Evolutionary conservation across 2,329 filamentous ascomycete genomes (phyloP).

Genomic region (Beauveria rudraprayagi): DNA sequence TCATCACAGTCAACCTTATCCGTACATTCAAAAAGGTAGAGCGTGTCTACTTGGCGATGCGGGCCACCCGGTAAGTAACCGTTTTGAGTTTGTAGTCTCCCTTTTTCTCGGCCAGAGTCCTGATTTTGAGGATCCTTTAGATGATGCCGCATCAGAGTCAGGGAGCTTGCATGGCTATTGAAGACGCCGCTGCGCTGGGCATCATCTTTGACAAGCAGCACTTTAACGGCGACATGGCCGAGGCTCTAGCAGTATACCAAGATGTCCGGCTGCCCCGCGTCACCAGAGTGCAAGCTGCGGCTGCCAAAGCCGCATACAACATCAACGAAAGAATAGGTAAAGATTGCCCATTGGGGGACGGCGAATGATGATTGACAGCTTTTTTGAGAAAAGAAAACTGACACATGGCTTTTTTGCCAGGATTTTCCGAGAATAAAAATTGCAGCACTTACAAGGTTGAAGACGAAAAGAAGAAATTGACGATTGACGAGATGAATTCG

Average conservation of each 20-base stretch:
- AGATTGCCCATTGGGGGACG: too few species aligned
- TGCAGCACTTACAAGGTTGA: slow-evolving; percentile 52
- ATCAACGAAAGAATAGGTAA: slow-evolving; percentile 54
- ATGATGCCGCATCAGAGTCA: slow-evolving; percentile 66
- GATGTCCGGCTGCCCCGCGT: slow-evolving; percentile 45
- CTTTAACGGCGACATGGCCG: slow-evolving; percentile 38
- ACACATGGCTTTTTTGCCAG: slow-evolving; percentile 20
- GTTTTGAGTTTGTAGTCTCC: too few species aligned
- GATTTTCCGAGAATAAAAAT: slow-evolving; percentile 54
- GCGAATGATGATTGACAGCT: too few species aligned
- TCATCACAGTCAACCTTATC: slow-evolving; percentile 41
- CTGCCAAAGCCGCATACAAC: slow-evolving; percentile 50
- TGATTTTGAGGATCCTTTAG: slow-evolving; percentile 15
- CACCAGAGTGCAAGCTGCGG: slow-evolving; percentile 48
- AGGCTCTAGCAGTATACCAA: slow-evolving; percentile 43
- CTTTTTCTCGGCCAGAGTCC: neutral
- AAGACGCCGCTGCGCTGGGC: slow-evolving; percentile 55
- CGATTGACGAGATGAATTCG: slow-evolving; percentile 63
- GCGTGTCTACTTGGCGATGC: slow-evolving; percentile 58
- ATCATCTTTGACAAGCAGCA: slow-evolving; percentile 46
- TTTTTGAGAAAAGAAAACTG: too few species aligned
- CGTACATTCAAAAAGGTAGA: slow-evolving; percentile 42
- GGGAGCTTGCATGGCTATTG: slow-evolving; percentile 61
- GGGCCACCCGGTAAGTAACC: slow-evolving; percentile 46
- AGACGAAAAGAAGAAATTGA: slow-evolving; percentile 52